A percentile compares a stretch with the other conserved stretches of the same genome.
Evolutionary conservation across 2,329 filamentous ascomycete species (phyloP).

Genomic region (Trichoderma simmonsii): DNA sequence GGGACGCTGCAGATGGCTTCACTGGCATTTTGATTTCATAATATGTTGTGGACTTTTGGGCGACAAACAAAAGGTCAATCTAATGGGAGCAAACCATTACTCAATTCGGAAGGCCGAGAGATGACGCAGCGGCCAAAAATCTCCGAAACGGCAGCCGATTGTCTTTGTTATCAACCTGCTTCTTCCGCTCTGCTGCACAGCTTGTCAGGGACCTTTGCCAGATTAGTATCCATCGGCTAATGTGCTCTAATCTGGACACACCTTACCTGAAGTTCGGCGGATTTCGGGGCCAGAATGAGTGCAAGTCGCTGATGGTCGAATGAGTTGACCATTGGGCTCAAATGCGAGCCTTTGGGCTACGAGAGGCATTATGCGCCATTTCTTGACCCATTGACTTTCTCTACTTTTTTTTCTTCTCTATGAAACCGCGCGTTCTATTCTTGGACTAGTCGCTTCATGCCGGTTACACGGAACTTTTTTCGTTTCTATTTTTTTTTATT

Average conservation of each 20-base stretch:
- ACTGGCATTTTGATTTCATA: background rate
- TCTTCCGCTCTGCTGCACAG: background rate
- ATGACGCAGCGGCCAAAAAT: background rate
- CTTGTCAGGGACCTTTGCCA: background rate
- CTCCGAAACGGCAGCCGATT: conserved; percentile 1
- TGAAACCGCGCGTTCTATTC: background rate
- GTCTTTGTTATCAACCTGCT: background rate
- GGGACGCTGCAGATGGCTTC: background rate
- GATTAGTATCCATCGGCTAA: background rate
- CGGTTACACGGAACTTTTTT: background rate
- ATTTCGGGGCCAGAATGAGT: background rate
- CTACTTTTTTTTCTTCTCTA: background rate
- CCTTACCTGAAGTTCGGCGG: background rate
- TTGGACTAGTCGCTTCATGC: conserved; percentile 3
- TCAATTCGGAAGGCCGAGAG: conserved; percentile 14
- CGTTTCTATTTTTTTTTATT: background rate
- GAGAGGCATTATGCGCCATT: conserved; percentile 16
- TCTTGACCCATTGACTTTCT: background rate
- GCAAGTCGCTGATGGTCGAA: background rate
- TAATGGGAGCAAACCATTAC: background rate
- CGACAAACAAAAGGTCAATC: background rate
- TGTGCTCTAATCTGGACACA: background rate
- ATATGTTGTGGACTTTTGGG: background rate
- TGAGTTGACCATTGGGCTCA: background rate
- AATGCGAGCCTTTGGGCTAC: background rate